Percentiles rank a stretch among this genome's conserved stretches.
Conservation (phyloP, 805 yeast species). For the Tetrapisispora fleetii region DNA sequence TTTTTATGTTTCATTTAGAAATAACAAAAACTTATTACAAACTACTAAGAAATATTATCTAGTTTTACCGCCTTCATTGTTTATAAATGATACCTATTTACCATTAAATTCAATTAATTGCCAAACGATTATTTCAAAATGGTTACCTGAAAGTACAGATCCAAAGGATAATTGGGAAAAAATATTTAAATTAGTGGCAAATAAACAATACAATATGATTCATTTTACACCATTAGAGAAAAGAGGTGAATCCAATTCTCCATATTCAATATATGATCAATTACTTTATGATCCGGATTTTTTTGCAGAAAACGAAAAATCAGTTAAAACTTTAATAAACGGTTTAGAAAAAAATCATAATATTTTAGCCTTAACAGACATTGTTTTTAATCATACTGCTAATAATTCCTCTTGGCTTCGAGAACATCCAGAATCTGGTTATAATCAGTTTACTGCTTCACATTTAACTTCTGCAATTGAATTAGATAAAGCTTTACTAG, state of each 20-base stretch:
- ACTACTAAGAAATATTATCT: constrained; percentile 59
- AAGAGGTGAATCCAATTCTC: constrained; percentile 86
- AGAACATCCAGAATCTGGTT: constrained; percentile 86
- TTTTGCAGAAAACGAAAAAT: constrained; percentile 42
- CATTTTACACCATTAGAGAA: constrained; percentile 92
- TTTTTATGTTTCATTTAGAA: constrained; percentile 55
- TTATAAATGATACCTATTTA: constrained; percentile 43
- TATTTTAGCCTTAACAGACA: constrained; percentile 75
- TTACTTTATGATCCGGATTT: constrained; percentile 57
- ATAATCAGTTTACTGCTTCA: constrained; percentile 79
- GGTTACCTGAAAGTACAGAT: constrained; percentile 56
- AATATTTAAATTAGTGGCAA: constrained; percentile 48
- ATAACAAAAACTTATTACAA: constrained; percentile 26
- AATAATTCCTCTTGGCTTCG: constrained; percentile 78
- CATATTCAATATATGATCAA: constrained; percentile 87
- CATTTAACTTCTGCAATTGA: constrained; percentile 79
- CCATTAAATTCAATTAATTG: constrained; percentile 72
- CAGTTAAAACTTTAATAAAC: constrained; percentile 44
- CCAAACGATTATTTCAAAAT: constrained; percentile 81
- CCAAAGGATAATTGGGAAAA: constrained; percentile 62
- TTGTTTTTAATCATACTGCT: constrained; percentile 93
- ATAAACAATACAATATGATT: constrained; percentile 87
- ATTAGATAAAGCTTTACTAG: constrained; percentile 57
- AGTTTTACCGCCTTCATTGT: constrained; percentile 69
- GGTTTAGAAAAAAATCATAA: constrained; percentile 44